Percentiles rank a stretch among this genome's conserved stretches.
Evolutionary conservation across 352 stramenopile genomes (phyloP).

Genomic region (Phytopythium montanum): DNA sequence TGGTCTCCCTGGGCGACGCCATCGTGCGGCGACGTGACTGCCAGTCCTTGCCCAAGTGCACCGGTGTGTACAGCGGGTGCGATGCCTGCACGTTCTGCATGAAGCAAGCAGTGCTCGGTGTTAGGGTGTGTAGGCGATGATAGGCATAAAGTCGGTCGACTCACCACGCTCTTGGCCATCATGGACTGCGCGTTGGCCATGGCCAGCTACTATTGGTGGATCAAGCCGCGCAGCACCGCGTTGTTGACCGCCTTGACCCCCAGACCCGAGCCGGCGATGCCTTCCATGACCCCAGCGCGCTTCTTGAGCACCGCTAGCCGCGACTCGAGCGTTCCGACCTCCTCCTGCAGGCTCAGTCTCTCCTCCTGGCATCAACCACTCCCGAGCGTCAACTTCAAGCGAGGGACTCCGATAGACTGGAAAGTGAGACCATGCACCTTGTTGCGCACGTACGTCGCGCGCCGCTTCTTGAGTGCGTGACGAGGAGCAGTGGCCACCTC

Average conservation of each 20-base stretch:
- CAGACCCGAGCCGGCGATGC: background rate
- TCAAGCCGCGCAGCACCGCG: background rate
- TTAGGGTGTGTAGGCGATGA: no score
- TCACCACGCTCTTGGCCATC: conserved; percentile 5
- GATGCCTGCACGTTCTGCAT: conserved; percentile 16
- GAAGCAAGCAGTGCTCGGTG: background rate
- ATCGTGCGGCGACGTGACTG: conserved; percentile 15
- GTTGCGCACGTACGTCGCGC: conserved; percentile 2
- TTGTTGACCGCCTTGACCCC: background rate
- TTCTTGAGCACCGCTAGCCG: conserved; percentile 30
- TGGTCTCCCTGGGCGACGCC: conserved; percentile 9
- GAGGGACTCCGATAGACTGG: background rate
- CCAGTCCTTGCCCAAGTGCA: conserved; percentile 24
- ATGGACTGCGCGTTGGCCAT: conserved; percentile 4
- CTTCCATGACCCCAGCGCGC: background rate
- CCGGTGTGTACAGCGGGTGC: conserved; percentile 21
- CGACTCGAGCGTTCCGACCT: conserved; percentile 28
- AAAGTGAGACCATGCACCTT: background rate
- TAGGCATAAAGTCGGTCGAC: no score
- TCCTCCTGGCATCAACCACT: conserved; percentile 14
- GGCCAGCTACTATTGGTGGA: conserved; percentile 4
- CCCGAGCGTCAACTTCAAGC: background rate
- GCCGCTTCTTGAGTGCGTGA: background rate
- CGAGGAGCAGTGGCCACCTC: background rate
- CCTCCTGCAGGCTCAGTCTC: conserved; percentile 16